Evolutionary conservation across 176 grass and related monocot species (phyloP), one percentile per base, ranked within the genome.

Genomic region (Dendrocalamus sinicus): DNA sequence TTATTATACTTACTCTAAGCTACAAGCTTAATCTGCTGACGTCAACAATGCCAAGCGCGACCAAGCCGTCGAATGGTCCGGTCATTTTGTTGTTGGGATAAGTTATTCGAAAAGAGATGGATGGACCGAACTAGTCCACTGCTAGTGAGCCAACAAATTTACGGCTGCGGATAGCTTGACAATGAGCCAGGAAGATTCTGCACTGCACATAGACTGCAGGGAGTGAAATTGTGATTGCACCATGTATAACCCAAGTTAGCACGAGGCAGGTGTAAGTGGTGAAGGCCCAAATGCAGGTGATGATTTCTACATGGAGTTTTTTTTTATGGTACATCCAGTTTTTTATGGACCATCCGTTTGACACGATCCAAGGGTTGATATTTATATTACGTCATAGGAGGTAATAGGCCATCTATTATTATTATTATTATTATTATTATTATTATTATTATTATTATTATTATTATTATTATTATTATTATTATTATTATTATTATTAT

Each of bases 101-200:
- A 86, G 28, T 65, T 45, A 80, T 65, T 80, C 44, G 44, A 30
- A 16, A 72, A 53, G 67, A 15, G 55, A 86, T 22, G 1, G 13
- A 80, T 52, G 67, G 76, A 86, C 76, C 54, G 23, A 80, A 73
- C 57, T 44, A 15, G 22, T 65, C 32, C 77, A 67, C 77, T 43
- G 14, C 57, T 52, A 53, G 67, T 28, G 28, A 9, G 57, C 43
- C 22, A 30, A 6, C 8, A 11, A 80, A 54, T 73, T 73, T 61
- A 63, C 58, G n/a, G 54, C n/a, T 44, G 32, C 8, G 14, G 67
- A 66, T 67, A 24, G 59, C 41, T 71, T 23, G 26, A 3, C 46
- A 60, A 30, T 4, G 23, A 26, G 28, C 17, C 57, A 59, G 12
- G 62, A 80, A 67, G 69, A 80, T 85, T 85, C 76, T 39, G 51